phyloP scores from a whole-genome alignment of 1,284 basidiomycete species.

The Thecaphora frezii region DNA sequence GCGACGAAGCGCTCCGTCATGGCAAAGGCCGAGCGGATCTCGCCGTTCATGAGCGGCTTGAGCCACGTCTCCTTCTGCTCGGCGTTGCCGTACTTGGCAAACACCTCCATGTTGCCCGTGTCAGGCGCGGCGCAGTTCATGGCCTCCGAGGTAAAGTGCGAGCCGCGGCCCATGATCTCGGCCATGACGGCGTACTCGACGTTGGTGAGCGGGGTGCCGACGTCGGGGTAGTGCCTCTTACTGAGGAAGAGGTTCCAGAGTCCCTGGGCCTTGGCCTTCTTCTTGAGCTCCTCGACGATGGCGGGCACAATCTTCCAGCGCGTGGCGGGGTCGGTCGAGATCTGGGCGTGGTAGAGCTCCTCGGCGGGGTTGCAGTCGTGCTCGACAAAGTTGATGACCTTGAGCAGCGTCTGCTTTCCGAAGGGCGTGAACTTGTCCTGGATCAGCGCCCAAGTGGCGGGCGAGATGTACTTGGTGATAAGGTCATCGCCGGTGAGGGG shows the following conservation, averaged over 20 bases:
- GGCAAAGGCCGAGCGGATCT: conserved; percentile 75
- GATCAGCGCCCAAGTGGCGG: conserved; percentile 58
- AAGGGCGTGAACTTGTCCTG: conserved; percentile 69
- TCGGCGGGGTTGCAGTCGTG: conserved; percentile 82
- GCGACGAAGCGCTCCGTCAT: conserved; percentile 64
- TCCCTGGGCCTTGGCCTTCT: conserved; percentile 80
- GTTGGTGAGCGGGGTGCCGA: conserved; percentile 84
- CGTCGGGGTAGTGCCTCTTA: conserved; percentile 80
- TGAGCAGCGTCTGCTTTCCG: conserved; percentile 81
- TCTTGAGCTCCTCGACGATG: conserved; percentile 81
- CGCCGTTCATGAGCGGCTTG: conserved; percentile 80
- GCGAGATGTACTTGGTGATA: conserved; percentile 42
- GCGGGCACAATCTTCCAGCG: conserved; percentile 85
- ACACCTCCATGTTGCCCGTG: conserved; percentile 82
- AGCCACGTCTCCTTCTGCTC: conserved; percentile 92
- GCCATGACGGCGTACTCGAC: conserved; percentile 98
- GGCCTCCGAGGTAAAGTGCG: conserved; percentile 78
- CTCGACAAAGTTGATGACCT: conserved; percentile 81
- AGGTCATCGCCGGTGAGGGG: conserved; percentile 36
- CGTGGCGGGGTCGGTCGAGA: conserved; percentile 73
- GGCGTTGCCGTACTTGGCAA: conserved; percentile 85
- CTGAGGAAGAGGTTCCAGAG: conserved; percentile 97
- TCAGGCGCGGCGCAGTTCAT: conserved; percentile 93
- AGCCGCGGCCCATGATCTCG: conserved; percentile 83
- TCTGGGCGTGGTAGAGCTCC: conserved; percentile 76